Percentiles rank a stretch among this genome's conserved stretches.
phyloP scores from a whole-genome alignment of 331 rosid genomes.

The Pyrus hybrid region DNA sequence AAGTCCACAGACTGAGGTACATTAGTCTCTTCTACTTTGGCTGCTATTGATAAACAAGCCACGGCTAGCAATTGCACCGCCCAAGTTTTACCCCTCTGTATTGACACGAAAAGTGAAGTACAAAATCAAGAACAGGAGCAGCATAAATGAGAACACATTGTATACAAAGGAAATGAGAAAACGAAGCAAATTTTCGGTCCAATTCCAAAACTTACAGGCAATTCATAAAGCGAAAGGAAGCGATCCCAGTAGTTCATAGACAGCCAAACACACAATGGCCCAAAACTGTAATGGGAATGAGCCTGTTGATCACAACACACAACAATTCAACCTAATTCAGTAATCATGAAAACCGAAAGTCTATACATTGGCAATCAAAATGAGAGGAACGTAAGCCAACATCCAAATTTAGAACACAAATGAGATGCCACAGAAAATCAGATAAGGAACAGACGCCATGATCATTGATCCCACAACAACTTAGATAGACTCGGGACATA shows the following conservation, averaged over 20 bases:
- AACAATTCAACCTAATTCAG: slow-evolving; percentile 16
- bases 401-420: not conserved
- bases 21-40: slow-evolving; percentile 58
- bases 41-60: slow-evolving; percentile 66
- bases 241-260: slow-evolving; percentile 80
- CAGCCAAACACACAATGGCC: slow-evolving; percentile 46
- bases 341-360: not conserved
- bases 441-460: not conserved
- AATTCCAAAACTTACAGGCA: slow-evolving; percentile 45
- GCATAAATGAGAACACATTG: not conserved
- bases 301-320: slow-evolving; percentile 48
- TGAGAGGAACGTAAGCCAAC: not conserved
- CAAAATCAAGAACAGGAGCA: slow-evolving; percentile 8
- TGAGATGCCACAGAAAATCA: not conserved
- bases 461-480: slow-evolving; percentile 1
- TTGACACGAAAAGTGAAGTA: not conserved
- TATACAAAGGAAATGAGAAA: not conserved
- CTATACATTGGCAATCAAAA: slow-evolving; percentile 12
- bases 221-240: slow-evolving; percentile 47
- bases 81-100: slow-evolving; percentile 48
- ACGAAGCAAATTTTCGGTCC: not conserved
- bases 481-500: not conserved
- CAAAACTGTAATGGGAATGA: slow-evolving; percentile 42
- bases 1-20: slow-evolving; percentile 38
- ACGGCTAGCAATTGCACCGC: slow-evolving; percentile 48